phyloP scores from a whole-genome alignment of 495 filamentous ascomycete species.

The Friedmanniomyces simplex region DNA sequence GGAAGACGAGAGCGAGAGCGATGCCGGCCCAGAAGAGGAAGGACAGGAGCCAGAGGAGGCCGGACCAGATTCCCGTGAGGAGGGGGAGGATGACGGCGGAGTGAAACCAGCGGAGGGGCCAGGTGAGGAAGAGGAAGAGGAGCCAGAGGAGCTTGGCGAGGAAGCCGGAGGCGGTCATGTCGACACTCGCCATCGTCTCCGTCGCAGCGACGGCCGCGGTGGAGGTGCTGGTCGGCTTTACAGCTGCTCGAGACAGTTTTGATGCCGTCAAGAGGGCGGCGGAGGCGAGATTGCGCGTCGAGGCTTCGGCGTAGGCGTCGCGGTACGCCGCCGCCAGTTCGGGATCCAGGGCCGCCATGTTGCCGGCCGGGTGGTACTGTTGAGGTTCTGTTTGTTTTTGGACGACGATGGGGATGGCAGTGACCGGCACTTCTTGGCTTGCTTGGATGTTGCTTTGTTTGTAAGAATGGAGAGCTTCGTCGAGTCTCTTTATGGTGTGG shows the following conservation, averaged over 20 bases:
- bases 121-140: not conserved
- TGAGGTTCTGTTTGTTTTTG: not conserved
- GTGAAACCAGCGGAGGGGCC: not conserved
- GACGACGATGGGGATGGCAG: not conserved
- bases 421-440: not conserved
- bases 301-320: not conserved
- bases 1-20: not conserved
- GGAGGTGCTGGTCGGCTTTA: too few relatives aligned
- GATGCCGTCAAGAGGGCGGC: not conserved
- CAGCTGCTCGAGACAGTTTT: not conserved
- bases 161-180: not conserved
- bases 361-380: not conserved
- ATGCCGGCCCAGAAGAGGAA: not conserved
- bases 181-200: not conserved
- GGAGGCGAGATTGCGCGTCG: not conserved
- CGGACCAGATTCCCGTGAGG: not conserved
- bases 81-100: not conserved
- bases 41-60: not conserved
- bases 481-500: conserved; percentile 1
- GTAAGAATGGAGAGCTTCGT: not conserved
- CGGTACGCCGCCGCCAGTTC: not conserved
- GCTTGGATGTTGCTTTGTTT: not conserved
- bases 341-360: not conserved
- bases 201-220: not conserved
- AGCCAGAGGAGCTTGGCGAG: not conserved